Percentiles rank a stretch among this genome's conserved stretches.
Conservation (phyloP, 78 protist species). For the Chrysochromulina tobinii region DNA sequence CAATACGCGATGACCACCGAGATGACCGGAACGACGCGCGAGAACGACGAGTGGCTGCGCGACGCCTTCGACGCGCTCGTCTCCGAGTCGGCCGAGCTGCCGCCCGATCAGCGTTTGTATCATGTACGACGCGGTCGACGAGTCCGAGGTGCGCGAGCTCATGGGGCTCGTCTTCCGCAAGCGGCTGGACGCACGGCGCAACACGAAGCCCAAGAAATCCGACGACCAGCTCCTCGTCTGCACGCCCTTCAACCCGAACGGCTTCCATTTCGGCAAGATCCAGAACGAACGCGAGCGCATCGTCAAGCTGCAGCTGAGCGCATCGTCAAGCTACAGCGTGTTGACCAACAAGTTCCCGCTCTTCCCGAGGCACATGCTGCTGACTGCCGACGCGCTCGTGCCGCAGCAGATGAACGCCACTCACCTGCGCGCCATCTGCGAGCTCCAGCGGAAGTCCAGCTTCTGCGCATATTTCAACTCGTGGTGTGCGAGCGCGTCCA, state of each 20-base stretch:
- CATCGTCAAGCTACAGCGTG: background rate
- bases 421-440: background rate
- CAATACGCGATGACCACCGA: no score
- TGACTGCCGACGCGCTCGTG: background rate
- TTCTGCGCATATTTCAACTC: constrained; percentile 11
- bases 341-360: constrained; percentile 4
- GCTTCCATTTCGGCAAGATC: background rate
- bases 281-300: background rate
- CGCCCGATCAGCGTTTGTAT: background rate
- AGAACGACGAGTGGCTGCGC: background rate
- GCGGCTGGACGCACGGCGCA: no score
- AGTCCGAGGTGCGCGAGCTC: background rate
- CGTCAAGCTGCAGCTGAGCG: background rate
- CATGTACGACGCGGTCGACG: constrained; percentile 7
- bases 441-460: background rate
- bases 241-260: background rate
- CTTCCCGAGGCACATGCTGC: background rate
- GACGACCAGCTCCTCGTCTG: background rate
- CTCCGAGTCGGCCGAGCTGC: background rate
- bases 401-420: background rate
- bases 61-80: background rate
- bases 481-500: background rate
- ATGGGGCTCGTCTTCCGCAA: background rate
- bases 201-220: background rate
- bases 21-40: background rate